Evolutionary conservation across 345 rosid genomes (phyloP), one percentile per base, ranked within the genome.

Genomic region (Toxicodendron radicans): DNA sequence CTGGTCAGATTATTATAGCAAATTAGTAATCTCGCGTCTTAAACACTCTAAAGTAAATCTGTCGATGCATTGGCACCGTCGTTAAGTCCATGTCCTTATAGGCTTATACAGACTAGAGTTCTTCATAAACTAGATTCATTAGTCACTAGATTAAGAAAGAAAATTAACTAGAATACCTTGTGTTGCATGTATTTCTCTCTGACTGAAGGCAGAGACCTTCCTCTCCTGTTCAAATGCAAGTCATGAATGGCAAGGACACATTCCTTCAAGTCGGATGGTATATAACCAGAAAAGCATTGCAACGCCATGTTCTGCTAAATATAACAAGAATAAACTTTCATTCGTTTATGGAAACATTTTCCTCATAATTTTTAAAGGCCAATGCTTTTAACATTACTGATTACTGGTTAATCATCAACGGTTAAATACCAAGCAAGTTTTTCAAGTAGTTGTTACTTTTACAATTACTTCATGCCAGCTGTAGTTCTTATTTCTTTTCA

Each of bases 101-200:
- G n/a, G n/a, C n/a, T n/a, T n/a, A 5, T 38, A 38, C 9, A 38
- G 43, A 38, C 43, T 38, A 52, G 38, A 5, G 18, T 48, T 48
- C 43, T 75, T 43, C 8, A 32, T 8, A 17, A 16, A 45, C 16
- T 8, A 32, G 24, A 46, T 45, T 16, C 18, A 68, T 4, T 18
- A 52, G 14, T 33, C 49, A 53, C 61, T 17, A 49, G 3, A 7
- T 18, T 24, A 10, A 20, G 54, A 58, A 33, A 16, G 16, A 46
- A 5, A 68, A 4, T 43, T 11, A 63, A 27, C 13, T 18, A 20
- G 30, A 18, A 35, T 82, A 88, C 95, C 93, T 89, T 88, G 10
- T 80, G 86, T 59, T 78, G 85, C 79, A 69, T 84, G 78, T 90
- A 90, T 73, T 90, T 90, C 16, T 85, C 85, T 67, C 85, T 81